Percentiles rank a stretch among this genome's conserved stretches.
Conservation (phyloP, 495 filamentous ascomycete species). For the Lasiosphaeria miniovina region DNA sequence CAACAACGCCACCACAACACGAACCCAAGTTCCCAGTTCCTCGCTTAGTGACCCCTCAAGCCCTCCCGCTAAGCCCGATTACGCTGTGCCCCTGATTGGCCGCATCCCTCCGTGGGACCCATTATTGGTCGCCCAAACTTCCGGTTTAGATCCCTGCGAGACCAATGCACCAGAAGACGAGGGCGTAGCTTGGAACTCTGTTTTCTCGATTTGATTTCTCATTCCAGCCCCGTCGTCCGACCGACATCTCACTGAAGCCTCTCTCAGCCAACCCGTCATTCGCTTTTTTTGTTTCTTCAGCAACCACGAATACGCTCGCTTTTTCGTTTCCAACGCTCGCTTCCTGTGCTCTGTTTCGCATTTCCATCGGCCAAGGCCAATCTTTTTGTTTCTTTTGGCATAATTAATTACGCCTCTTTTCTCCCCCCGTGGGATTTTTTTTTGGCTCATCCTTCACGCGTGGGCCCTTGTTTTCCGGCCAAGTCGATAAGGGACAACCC, state of each 20-base stretch:
- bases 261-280: slow-evolving; percentile 8
- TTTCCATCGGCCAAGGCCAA: background rate
- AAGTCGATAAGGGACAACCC: slow-evolving; percentile 26
- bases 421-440: slow-evolving; percentile 4
- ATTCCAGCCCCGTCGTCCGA: slow-evolving; percentile 15
- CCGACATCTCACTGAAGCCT: background rate
- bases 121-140: slow-evolving; percentile 13
- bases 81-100: slow-evolving; percentile 18
- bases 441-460: slow-evolving; percentile 14
- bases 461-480: slow-evolving; percentile 23
- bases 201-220: slow-evolving; percentile 11
- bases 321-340: slow-evolving; percentile 15
- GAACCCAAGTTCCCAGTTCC: background rate
- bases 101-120: slow-evolving; percentile 10
- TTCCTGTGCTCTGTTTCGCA: slow-evolving; percentile 1
- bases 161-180: background rate
- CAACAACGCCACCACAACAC: slow-evolving; percentile 10
- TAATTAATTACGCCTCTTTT: slow-evolving; percentile 6
- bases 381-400: slow-evolving; percentile 2
- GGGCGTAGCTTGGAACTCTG: slow-evolving; percentile 14
- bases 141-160: slow-evolving; percentile 13
- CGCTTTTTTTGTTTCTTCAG: slow-evolving; percentile 22
- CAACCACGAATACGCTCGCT: slow-evolving; percentile 26
- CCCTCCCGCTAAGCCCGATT: slow-evolving; percentile 14
- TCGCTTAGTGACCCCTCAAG: background rate